phyloP scores from a whole-genome alignment of 345 rosid genomes.

The Capsella bursapastoris region DNA sequence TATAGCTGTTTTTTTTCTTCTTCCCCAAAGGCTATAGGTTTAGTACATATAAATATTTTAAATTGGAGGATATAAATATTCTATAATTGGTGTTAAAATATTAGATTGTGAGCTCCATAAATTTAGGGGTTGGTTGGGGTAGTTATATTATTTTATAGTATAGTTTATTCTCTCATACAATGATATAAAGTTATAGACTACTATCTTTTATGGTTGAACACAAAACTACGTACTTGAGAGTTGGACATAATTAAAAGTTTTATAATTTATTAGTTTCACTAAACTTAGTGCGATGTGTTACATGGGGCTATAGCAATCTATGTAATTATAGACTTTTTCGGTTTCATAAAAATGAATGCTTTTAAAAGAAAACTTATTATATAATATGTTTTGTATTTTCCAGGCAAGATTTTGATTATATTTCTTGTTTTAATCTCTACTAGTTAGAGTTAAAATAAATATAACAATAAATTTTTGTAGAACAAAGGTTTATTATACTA shows the following conservation, averaged over 20 bases:
- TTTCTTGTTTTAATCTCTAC: too few species aligned
- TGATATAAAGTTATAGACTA: constrained; percentile 3
- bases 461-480: too few species aligned
- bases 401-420: too few species aligned
- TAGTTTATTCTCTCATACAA: constrained; percentile 16
- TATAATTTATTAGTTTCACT: neutral
- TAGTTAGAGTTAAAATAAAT: too few species aligned
- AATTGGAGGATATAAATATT: constrained; percentile 25
- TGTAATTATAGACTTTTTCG: neutral
- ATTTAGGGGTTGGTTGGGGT: constrained; percentile 44
- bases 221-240: constrained; percentile 1
- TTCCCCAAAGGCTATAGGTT: constrained; percentile 11
- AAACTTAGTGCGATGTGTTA: neutral
- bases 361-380: too few species aligned
- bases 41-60: neutral
- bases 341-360: too few species aligned
- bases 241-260: neutral
- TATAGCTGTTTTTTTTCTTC: constrained; percentile 5
- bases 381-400: too few species aligned
- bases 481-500: too few species aligned
- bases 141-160: constrained; percentile 17
- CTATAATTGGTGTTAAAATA: constrained; percentile 7
- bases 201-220: constrained; percentile 35
- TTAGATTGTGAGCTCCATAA: constrained; percentile 38
- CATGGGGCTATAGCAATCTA: neutral